Conservation (phyloP, 805 yeast species). For the Nakazawaea laoshanensis region DNA sequence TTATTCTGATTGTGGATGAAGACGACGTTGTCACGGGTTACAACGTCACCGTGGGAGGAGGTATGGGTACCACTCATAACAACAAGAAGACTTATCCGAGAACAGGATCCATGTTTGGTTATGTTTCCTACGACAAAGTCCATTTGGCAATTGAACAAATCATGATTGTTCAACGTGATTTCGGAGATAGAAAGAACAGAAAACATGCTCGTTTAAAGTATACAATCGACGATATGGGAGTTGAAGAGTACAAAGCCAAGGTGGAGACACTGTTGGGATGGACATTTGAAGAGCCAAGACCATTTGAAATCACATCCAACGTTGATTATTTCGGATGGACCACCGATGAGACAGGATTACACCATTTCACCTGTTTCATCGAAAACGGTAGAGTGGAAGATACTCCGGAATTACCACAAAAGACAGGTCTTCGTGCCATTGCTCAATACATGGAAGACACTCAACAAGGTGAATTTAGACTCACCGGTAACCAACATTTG, state of each 20-base stretch:
- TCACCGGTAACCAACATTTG: slow-evolving; percentile 94
- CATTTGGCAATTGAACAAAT: slow-evolving; percentile 80
- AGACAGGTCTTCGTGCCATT: slow-evolving; percentile 73
- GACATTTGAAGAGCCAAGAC: slow-evolving; percentile 60
- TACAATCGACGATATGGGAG: slow-evolving; percentile 91
- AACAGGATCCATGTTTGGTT: slow-evolving; percentile 85
- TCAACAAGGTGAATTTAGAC: slow-evolving; percentile 77
- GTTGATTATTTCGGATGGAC: slow-evolving; percentile 93
- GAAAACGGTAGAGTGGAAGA: slow-evolving; percentile 97
- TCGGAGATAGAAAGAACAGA: slow-evolving; percentile 92
- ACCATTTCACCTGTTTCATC: slow-evolving; percentile 89
- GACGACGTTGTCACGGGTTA: slow-evolving; percentile 63
- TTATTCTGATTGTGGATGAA: slow-evolving; percentile 75
- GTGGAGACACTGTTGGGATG: slow-evolving; percentile 81
- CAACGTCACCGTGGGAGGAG: slow-evolving; percentile 92
- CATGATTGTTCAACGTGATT: slow-evolving; percentile 89
- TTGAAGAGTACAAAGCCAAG: slow-evolving; percentile 67
- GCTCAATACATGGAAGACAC: slow-evolving; percentile 58
- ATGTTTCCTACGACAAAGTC: slow-evolving; percentile 55
- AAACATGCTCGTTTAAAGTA: slow-evolving; percentile 97
- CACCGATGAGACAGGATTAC: slow-evolving; percentile 71
- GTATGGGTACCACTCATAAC: slow-evolving; percentile 98
- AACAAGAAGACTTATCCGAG: slow-evolving; percentile 95
- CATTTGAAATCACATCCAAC: slow-evolving; percentile 76
- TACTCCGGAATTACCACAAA: slow-evolving; percentile 83